Percentiles rank a stretch among this genome's conserved stretches.
These are phyloP conservation scores for Cryptomeria japonica DNA, from an alignment of 75 land plant genomes.

Conservation along the genomic window DNA sequence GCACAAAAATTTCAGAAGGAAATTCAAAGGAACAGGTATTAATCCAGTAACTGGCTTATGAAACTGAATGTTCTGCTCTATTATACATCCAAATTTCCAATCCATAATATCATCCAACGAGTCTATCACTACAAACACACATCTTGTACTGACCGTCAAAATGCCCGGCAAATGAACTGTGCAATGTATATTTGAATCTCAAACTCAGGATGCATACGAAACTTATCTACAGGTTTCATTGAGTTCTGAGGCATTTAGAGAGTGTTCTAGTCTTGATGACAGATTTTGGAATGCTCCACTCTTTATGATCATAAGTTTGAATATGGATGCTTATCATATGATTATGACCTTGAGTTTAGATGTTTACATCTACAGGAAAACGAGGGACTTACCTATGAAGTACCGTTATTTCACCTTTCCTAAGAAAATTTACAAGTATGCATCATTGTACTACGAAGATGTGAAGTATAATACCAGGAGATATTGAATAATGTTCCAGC, in stretches of 20 bases:
- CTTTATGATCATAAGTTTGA: background rate
- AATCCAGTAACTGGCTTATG: background rate
- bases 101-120: background rate
- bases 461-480: background rate
- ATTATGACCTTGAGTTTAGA: background rate
- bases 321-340: background rate
- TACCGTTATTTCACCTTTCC: background rate
- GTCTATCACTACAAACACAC: background rate
- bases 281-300: background rate
- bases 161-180: background rate
- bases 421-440: background rate
- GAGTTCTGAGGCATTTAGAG: background rate
- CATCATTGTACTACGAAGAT: background rate
- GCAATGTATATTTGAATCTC: background rate
- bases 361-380: background rate
- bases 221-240: background rate
- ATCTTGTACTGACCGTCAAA: background rate
- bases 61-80: background rate
- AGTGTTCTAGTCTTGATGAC: too few species aligned
- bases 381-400: background rate
- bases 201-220: background rate
- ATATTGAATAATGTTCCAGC: background rate
- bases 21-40: background rate
- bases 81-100: background rate
- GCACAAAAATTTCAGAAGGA: background rate